A percentile compares a stretch with the other conserved stretches of the same genome.
Evolutionary conservation across 164 flowering plant genomes (phyloP).

Genomic region (Magnolia kwangsiensis): DNA sequence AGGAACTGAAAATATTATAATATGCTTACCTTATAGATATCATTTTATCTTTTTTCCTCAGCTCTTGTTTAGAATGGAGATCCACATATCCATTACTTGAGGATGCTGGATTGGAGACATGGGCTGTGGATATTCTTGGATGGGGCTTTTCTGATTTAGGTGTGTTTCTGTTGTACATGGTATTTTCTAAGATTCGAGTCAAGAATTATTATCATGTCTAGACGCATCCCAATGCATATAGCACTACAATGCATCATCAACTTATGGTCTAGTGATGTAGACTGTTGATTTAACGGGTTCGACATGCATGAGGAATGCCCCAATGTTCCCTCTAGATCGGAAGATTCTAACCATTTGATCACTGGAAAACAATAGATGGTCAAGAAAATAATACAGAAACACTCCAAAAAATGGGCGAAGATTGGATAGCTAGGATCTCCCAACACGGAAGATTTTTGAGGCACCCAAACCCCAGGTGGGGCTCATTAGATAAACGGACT

Average conservation of each 20-base stretch:
- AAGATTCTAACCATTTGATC: not conserved
- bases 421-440: not conserved
- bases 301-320: not conserved
- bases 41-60: conserved; percentile 26
- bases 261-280: not conserved
- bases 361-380: not conserved
- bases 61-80: conserved; percentile 98
- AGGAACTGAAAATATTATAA: not conserved
- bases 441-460: not conserved
- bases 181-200: not conserved
- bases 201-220: not conserved
- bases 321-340: not conserved
- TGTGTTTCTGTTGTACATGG: conserved; percentile 16
- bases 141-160: conserved; percentile 98
- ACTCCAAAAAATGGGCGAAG: not conserved
- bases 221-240: not conserved
- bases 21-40: not conserved
- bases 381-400: not conserved
- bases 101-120: conserved; percentile 83
- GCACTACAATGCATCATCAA: not conserved
- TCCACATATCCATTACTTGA: conserved; percentile 78
- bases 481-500: not conserved
- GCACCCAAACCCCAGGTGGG: not conserved
- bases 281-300: not conserved
- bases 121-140: conserved; percentile 94